Evolutionary conservation across 257 asterid genomes (phyloP).

Genomic region (Solanum tacnaense): DNA sequence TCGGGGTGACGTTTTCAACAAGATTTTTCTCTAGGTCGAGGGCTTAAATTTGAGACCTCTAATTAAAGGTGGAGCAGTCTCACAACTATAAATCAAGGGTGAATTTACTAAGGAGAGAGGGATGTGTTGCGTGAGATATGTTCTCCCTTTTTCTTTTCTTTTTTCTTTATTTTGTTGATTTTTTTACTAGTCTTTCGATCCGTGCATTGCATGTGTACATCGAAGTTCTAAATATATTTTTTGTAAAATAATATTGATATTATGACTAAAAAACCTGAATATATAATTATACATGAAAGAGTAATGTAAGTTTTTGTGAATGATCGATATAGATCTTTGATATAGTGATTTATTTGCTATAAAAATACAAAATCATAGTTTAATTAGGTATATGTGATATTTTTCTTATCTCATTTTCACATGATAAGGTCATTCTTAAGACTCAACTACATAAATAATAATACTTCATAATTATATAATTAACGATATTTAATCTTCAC

Average conservation of each 20-base stretch:
- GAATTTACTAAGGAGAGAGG: not conserved
- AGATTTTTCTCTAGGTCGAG: no score
- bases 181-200: no score
- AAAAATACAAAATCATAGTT: not conserved
- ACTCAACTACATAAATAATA: not conserved
- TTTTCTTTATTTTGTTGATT: no score
- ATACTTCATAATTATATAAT: not conserved
- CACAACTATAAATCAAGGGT: not conserved
- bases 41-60: no score
- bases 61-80: fast-evolving
- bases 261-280: not conserved
- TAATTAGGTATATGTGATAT: not conserved
- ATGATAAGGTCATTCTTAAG: not conserved
- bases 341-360: not conserved
- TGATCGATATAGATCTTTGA: not conserved
- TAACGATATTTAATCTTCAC: not conserved
- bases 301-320: not conserved
- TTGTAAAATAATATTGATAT: no score
- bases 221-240: no score
- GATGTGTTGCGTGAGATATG: not conserved
- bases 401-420: not conserved
- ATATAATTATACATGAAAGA: not conserved
- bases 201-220: not conserved
- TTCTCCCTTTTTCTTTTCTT: not conserved
- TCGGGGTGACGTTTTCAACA: not conserved